These are phyloP conservation scores for Halenospora varia DNA, from an alignment of 495 filamentous ascomycete genomes.

Conservation along the genomic window DNA sequence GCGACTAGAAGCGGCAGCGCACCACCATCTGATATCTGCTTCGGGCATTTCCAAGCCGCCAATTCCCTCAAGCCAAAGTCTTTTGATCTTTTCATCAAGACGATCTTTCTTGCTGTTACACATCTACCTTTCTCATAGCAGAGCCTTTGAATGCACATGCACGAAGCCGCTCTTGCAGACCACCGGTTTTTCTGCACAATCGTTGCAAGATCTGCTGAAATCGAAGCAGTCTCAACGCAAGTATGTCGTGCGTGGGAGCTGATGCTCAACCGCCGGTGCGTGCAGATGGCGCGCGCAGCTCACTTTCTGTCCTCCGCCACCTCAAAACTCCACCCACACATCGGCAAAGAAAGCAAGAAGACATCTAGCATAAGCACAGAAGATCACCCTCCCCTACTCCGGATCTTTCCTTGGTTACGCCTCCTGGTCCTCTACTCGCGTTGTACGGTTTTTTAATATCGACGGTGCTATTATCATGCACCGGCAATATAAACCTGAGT, in stretches of 20 bases:
- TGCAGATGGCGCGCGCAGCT: slow-evolving; percentile 14
- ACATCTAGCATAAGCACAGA: neutral
- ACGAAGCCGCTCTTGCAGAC: slow-evolving; percentile 18
- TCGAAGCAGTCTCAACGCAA: slow-evolving; percentile 22
- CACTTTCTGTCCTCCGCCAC: neutral
- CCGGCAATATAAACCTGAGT: slow-evolving; percentile 12
- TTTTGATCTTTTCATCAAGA: neutral
- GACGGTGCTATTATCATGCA: slow-evolving; percentile 12
- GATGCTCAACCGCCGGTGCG: slow-evolving; percentile 1
- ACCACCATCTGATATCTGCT: neutral
- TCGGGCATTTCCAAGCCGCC: neutral
- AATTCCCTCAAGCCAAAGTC: neutral
- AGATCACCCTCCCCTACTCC: slow-evolving; percentile 2
- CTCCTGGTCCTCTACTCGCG: slow-evolving; percentile 5
- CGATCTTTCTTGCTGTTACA: slow-evolving; percentile 6
- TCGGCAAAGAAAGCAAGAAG: slow-evolving; percentile 9
- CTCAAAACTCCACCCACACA: neutral
- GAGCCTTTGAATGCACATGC: slow-evolving; percentile 9
- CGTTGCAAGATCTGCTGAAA: slow-evolving; percentile 20
- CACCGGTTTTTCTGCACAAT: slow-evolving; percentile 18
- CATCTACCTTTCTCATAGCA: slow-evolving; percentile 3
- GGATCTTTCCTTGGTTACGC: neutral
- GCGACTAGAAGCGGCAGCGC: neutral
- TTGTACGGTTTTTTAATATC: slow-evolving; percentile 12
- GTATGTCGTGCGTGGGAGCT: slow-evolving; percentile 21